Conservation (phyloP, 176 grass and related monocot genomes). For the Saccharum spontaneum region DNA sequence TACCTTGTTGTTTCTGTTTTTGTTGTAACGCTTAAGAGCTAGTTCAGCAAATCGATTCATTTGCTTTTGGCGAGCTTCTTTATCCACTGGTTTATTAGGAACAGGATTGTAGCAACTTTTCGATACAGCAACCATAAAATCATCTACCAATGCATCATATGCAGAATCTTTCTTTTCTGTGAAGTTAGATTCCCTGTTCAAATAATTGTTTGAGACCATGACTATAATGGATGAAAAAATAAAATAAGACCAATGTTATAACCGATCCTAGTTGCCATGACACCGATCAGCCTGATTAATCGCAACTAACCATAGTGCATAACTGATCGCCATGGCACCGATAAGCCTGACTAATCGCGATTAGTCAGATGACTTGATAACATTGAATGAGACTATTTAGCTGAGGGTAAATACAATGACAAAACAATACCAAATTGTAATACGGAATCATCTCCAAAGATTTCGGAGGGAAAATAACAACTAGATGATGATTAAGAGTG, state of each 20-base stretch:
- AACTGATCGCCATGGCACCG: no score
- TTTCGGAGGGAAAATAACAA: neutral
- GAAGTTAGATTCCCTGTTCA: neutral
- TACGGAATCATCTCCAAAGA: no score
- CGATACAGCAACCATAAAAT: neutral
- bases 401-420: neutral
- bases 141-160: neutral
- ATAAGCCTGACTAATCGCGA: no score
- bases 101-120: neutral
- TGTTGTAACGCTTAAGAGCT: slow-evolving; percentile 20
- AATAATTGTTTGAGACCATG: neutral
- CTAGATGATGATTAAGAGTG: neutral
- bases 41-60: neutral
- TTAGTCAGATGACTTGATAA: no score
- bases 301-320: no score
- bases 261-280: no score
- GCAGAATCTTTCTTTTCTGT: neutral
- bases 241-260: neutral
- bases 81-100: neutral
- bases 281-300: no score
- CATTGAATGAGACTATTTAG: neutral
- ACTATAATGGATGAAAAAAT: neutral
- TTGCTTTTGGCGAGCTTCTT: neutral
- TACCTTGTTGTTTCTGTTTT: slow-evolving; percentile 16
- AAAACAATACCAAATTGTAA: neutral